Percentiles rank a stretch among this genome's conserved stretches.
Evolutionary conservation across 176 grass and related monocot genomes (phyloP).

Genomic region (Urochloa ruziziensis): DNA sequence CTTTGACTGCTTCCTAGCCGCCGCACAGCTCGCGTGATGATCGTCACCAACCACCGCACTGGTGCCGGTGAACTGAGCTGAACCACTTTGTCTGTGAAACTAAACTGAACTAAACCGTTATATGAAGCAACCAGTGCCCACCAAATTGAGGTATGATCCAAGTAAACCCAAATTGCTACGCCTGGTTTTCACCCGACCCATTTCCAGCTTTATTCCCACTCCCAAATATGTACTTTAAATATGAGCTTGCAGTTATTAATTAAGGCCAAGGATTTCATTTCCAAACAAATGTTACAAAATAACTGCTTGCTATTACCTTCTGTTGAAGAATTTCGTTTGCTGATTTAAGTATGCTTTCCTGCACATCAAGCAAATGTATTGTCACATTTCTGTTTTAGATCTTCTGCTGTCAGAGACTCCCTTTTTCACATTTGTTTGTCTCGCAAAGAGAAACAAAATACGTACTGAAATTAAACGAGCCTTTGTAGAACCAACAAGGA

Average conservation of each 20-base stretch:
- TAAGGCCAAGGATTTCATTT: background rate
- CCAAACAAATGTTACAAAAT: background rate
- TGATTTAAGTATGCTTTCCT: constrained; percentile 25
- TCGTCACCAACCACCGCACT: too few relatives aligned
- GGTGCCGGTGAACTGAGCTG: too few relatives aligned
- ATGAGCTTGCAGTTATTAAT: background rate
- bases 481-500: background rate
- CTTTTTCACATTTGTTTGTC: background rate
- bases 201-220: too few relatives aligned
- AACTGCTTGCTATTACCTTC: background rate
- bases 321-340: background rate
- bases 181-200: too few relatives aligned
- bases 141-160: too few relatives aligned
- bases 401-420: background rate
- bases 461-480: background rate
- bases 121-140: too few relatives aligned
- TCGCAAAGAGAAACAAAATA: background rate
- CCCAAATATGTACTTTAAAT: background rate
- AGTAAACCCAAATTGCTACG: too few relatives aligned
- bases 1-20: too few relatives aligned
- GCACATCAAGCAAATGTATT: background rate
- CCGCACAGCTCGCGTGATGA: too few relatives aligned
- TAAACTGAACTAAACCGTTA: too few relatives aligned
- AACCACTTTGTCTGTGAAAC: too few relatives aligned
- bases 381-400: background rate